A percentile compares a stretch with the other conserved stretches of the same genome.
phyloP scores from a whole-genome alignment of 2,329 filamentous ascomycete genomes.

The Sporothrix inflata region DNA sequence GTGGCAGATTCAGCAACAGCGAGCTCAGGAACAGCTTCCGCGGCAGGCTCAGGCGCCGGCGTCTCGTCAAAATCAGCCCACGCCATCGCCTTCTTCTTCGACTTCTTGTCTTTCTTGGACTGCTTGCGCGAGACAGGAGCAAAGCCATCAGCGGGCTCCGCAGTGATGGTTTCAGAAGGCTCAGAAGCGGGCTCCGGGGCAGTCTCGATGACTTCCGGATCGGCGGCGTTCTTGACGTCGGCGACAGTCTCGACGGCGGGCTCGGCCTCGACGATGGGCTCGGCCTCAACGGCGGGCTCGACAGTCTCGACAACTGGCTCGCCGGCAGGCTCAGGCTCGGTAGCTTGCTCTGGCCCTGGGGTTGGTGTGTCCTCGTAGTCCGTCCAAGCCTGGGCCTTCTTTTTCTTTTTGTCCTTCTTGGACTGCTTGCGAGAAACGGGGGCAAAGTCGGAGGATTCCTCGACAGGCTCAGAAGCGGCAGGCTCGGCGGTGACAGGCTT shows the following conservation, averaged over 20 bases:
- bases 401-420: constrained; percentile 27
- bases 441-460: background rate
- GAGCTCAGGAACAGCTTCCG: background rate
- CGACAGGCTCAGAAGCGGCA: background rate
- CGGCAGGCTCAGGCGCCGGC: background rate
- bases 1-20: background rate
- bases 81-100: constrained; percentile 18
- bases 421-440: constrained; percentile 6
- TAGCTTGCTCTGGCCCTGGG: background rate
- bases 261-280: background rate
- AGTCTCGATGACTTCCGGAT: too few relatives aligned
- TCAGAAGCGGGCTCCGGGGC: background rate
- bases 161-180: background rate
- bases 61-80: background rate
- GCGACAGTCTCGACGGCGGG: background rate
- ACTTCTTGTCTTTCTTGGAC: constrained; percentile 28
- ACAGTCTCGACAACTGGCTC: background rate
- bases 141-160: background rate
- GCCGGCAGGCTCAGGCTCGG: background rate
- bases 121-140: background rate
- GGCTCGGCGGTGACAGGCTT: background rate
- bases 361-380: background rate
- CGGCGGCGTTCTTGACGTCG: too few relatives aligned
- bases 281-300: background rate
- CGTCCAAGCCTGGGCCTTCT: background rate